phyloP scores from a whole-genome alignment of 2,329 filamentous ascomycete genomes.

The Pseudogymnoascus sp. region DNA sequence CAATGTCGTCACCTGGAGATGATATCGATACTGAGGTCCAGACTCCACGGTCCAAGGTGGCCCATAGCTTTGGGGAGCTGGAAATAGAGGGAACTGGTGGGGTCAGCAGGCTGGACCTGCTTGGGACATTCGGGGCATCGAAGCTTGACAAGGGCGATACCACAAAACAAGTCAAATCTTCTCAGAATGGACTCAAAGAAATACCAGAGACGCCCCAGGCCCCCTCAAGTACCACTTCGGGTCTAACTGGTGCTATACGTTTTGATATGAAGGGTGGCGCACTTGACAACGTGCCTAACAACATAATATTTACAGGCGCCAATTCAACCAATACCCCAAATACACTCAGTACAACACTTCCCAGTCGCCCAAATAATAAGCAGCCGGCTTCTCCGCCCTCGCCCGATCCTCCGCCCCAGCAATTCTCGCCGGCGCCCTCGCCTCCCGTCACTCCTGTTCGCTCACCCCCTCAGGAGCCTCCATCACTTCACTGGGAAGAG shows the following conservation, averaged over 20 bases:
- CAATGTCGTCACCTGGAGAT: not conserved
- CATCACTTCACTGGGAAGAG: conserved; percentile 59
- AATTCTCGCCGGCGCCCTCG: not conserved
- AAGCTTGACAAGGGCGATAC: conserved; percentile 3
- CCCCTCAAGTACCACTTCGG: conserved; percentile 14
- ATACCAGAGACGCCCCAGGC: conserved; percentile 24
- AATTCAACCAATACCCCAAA: not conserved
- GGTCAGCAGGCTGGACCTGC: conserved; percentile 21
- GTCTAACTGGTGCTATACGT: not conserved
- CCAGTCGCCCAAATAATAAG: conserved; percentile 19
- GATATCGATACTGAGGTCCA: not conserved
- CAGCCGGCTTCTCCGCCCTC: not conserved
- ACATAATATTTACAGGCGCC: not conserved
- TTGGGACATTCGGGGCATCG: not conserved
- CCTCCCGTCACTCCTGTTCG: not conserved
- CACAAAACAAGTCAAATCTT: not conserved
- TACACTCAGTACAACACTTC: not conserved
- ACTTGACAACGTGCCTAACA: not conserved
- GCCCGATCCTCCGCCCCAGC: conserved; percentile 20
- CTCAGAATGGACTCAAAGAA: conserved; percentile 13
- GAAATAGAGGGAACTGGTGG: conserved; percentile 20
- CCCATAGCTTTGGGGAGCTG: conserved; percentile 26
- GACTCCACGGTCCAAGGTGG: conserved; percentile 26
- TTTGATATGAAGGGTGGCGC: not conserved
- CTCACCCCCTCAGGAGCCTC: conserved; percentile 32